Evolutionary conservation across 2,329 filamentous ascomycete genomes (phyloP), one percentile per base, ranked within the genome.

Genomic region (Ceratocystis lukuohia): DNA sequence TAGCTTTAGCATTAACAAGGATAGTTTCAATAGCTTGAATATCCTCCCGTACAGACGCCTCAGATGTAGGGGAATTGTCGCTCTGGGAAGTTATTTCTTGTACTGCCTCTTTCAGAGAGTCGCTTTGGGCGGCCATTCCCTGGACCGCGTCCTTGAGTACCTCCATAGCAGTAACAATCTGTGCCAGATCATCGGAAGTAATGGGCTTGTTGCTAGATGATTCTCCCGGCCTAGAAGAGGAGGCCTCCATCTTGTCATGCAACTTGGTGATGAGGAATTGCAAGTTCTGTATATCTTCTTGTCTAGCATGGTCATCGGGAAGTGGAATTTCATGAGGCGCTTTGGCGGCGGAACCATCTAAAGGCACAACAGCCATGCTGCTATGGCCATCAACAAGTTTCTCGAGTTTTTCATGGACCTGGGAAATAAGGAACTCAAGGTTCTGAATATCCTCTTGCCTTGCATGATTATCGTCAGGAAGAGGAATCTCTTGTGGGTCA

Each of bases 11-110:
- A 73, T 96, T 96, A 53, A 88, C 85, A 12, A 97, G 80, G 62
- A 97, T 85, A 0, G 88, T 95, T 75, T 96, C 93, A 67, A 97
- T 92, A 10, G 91, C 91, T 69, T 93, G 85, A 0, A 92, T 66
- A 71, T 97, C 92, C 70, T 96, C 91, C 73, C 89, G 77, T 71
- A 70, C 80, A 72, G 68, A 77, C 66, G 80, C 76, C 68, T 7
- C 68, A 20, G 70, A 68, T 25, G 69, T 66, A 10, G 69, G 64
- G 12, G 68, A 66, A 1, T 65, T 66, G 3, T 68, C 61, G 22
- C 69, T 68, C 2, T 15, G 74, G 1, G 74, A 70, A 33, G 74
- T 73, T 37, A 81, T 75, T 33, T 79, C 78, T 22, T 80, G 76
- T 69, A 77, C 81, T 70, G 73, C 79, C 7, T 77, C 73, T 65